A percentile compares a stretch with the other conserved stretches of the same genome.
Conservation (phyloP, 73 alveolate genomes). For the Paramecium pentaurelia region DNA sequence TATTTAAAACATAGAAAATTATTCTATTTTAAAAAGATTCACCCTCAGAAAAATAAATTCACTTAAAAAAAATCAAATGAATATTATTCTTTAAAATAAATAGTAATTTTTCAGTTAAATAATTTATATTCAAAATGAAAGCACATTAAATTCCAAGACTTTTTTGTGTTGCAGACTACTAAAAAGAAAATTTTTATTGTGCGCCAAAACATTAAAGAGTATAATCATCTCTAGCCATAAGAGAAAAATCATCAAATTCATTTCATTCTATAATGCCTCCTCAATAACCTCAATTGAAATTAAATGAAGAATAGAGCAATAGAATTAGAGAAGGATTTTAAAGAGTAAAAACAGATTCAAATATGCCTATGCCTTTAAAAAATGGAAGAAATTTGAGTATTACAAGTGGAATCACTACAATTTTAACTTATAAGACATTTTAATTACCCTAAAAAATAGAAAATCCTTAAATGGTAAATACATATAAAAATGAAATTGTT, state of each 20-base stretch:
- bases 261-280: conserved; percentile 10
- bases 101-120: not conserved
- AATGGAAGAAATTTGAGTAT: conserved; percentile 40
- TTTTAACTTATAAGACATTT: not conserved
- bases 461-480: not conserved
- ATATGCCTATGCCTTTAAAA: conserved; percentile 8
- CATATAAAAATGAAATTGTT: conserved; percentile 2
- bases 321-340: not conserved
- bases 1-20: not conserved
- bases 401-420: conserved; percentile 11
- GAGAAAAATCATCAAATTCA: conserved; percentile 30
- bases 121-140: conserved; percentile 21
- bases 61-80: not conserved
- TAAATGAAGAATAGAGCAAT: not conserved
- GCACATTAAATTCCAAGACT: not conserved
- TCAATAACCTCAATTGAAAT: not conserved
- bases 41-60: not conserved
- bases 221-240: not conserved
- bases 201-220: not conserved
- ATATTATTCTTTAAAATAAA: not conserved
- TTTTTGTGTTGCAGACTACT: not conserved
- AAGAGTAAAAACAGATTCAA: conserved; percentile 32
- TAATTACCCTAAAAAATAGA: not conserved
- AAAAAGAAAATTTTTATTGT: conserved; percentile 1
- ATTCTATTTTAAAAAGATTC: not conserved